Base-by-base conservation (phyloP, 768 basidiomycete species). In the Naganishia vishniacii region DNA sequence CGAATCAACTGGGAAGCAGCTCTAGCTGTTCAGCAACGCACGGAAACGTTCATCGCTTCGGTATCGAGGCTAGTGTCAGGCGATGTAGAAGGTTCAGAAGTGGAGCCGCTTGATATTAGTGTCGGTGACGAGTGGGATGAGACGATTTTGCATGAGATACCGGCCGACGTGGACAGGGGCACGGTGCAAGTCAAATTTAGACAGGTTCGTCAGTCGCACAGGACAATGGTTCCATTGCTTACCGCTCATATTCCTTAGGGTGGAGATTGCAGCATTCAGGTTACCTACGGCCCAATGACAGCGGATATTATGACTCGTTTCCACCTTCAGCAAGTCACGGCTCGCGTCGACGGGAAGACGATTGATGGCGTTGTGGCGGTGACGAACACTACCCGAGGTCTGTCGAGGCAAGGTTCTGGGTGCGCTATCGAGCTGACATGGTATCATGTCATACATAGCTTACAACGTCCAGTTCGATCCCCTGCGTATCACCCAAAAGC, bases 361-460 rank as follows among this genome's bases (percentile, higher is more conserved):
- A 69, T 84, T 29, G 70, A 75, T 67, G 70, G 76, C 71, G n/a
- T 77, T 82, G 32, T 80, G 79, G 56, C 80, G 81, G 18, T 85
- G 83, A 83, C 85, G 53, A 80, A 83, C 3, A 85, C 83, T 1
- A 82, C 83, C 0, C 1, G 82, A 84, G 81, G 85, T 85, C 42
- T 59, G 78, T 67, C 34, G n/a, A n/a, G n/a, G 13, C 12, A 4
- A 12, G 18, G 2, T 23, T 41, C 13, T 16, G 40, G 23, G 25
- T 4, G 32, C 9, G n/a, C n/a, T n/a, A 13, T 56, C 18, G 8
- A 9, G 8, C n/a, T 15, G 5, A 18, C 15, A 32, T 56, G 40
- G n/a, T 31, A 58, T 45, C 51, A 48, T 13, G 11, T 26, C 6
- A 3, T 20, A 45, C 11, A 34, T 59, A 69, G 68, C 70, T 18